Base-by-base conservation (phyloP, 345 rosid species). In the Noccaea bulbosa region DNA sequence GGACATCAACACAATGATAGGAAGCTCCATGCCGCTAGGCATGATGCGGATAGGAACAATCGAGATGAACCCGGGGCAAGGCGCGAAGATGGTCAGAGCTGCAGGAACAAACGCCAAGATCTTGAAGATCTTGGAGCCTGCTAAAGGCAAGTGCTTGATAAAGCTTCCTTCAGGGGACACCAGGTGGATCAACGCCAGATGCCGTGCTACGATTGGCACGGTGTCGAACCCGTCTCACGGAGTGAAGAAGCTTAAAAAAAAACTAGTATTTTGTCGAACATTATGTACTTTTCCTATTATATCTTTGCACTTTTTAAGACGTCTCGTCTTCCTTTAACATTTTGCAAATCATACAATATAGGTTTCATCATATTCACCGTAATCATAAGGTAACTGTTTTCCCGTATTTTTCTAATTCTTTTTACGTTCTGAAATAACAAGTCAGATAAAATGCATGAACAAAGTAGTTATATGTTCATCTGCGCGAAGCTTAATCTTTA, bases 21-120 rank as follows among this genome's bases (percentile, higher is more conserved):
- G 98, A 45, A 86, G 92, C 63, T 87, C 91, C 61, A 93, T 89
- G 97, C 97, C 97, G 0, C 80, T 91, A 30, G 79, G 85, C 50
- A 71, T 83, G 47, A 93, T 91, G 98, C 87, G 96, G 8, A 93
- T 93, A 5, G 97, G 97, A 37, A 91, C 96, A 8, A 77, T 93
- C 38, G 98, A 93, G 78, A 56, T 89, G 76, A 87, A 88, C 71
- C 92, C 96, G 0, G 93, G 94, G 20, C 91, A 87, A 78, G 97
- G 94, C 2, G 94, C 90, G 2, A 87, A 93, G 82, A 71, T 93
- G 27, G 98, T 89, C 41, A 78, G 92, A 32, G 85, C 97, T 3
- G 93, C 97, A 0, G 96, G 97, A 55, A 93, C 97, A 17, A 76
- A 51, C 34, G 97, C 98, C 48, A 89, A 89, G 89, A 89, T 93